phyloP scores from a whole-genome alignment of 2,329 filamentous ascomycete species.

The Fusarium buxicola region DNA sequence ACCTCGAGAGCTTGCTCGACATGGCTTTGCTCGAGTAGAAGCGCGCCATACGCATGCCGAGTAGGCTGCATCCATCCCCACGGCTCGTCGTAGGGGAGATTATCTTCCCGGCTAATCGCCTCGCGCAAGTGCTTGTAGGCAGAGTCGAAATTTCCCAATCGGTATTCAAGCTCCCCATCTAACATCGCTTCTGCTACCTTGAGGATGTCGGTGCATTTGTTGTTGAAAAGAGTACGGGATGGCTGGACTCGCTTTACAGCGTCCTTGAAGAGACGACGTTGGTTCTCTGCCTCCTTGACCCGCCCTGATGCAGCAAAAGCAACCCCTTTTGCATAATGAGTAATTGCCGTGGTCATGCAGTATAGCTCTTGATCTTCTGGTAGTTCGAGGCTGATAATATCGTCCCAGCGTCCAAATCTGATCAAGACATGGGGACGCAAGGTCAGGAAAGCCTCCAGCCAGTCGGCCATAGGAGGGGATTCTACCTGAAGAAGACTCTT shows the following conservation, averaged over 20 bases:
- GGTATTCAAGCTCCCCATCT: constrained; percentile 79
- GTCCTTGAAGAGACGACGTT: constrained; percentile 63
- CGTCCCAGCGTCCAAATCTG: constrained; percentile 78
- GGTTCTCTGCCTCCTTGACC: constrained; percentile 64
- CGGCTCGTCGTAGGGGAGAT: constrained; percentile 76
- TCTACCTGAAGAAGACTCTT: constrained; percentile 72
- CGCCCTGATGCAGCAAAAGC: constrained; percentile 71
- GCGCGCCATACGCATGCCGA: constrained; percentile 76
- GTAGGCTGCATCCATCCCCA: constrained; percentile 86
- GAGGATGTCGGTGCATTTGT: constrained; percentile 66
- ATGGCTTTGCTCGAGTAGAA: constrained; percentile 74
- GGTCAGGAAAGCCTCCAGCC: constrained; percentile 77
- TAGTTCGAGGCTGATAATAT: constrained; percentile 67
- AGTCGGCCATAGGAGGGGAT: constrained; percentile 81
- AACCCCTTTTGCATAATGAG: constrained; percentile 75
- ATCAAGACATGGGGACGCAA: constrained; percentile 77
- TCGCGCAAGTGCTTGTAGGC: constrained; percentile 70
- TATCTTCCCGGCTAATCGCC: constrained; percentile 70
- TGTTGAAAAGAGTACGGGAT: constrained; percentile 65
- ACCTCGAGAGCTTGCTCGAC: constrained; percentile 66
- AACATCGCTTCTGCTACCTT: constrained; percentile 74
- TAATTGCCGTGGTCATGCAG: constrained; percentile 75
- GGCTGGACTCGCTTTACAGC: constrained; percentile 65
- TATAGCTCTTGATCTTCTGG: constrained; percentile 72
- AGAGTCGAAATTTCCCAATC: constrained; percentile 64